Percentiles rank a stretch among this genome's conserved stretches.
Conservation (phyloP, 805 yeast genomes). For the Jamesozyma hellenica region DNA sequence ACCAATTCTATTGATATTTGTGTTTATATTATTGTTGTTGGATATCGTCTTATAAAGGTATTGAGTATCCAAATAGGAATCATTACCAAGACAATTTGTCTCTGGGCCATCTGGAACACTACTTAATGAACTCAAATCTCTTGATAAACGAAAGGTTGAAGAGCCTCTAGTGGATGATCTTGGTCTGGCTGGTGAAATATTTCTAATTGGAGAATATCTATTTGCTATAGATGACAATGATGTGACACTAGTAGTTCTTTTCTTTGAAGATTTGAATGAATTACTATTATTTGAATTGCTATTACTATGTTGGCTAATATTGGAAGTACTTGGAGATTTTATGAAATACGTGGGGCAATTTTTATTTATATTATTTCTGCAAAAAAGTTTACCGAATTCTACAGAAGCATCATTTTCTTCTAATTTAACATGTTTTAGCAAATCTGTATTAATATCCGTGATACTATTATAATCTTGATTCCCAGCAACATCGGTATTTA, state of each 20-base stretch:
- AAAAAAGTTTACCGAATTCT: constrained; percentile 28
- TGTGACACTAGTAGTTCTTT: constrained; percentile 16
- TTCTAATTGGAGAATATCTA: constrained; percentile 24
- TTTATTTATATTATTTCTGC: constrained; percentile 25
- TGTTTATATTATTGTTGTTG: constrained; percentile 4
- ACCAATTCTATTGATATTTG: constrained; percentile 6
- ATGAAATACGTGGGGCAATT: constrained; percentile 25
- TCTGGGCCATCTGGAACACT: constrained; percentile 12
- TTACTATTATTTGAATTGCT: neutral
- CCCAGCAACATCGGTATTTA: too few species aligned
- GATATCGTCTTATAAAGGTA: neutral
- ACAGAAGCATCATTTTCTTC: constrained; percentile 30
- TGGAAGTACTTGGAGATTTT: constrained; percentile 9
- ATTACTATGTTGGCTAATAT: neutral
- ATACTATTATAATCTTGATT: constrained; percentile 3
- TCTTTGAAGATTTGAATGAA: constrained; percentile 7
- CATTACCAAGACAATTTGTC: constrained; percentile 6
- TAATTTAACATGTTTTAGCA: neutral
- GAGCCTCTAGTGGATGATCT: constrained; percentile 23
- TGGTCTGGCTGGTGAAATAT: constrained; percentile 25
- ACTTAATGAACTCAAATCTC: constrained; percentile 19
- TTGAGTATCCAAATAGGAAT: constrained; percentile 21
- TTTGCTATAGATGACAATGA: constrained; percentile 20
- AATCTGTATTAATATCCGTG: neutral
- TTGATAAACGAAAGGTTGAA: constrained; percentile 19